phyloP scores from a whole-genome alignment of 2,329 filamentous ascomycete species.

The Penicillium carneum region DNA sequence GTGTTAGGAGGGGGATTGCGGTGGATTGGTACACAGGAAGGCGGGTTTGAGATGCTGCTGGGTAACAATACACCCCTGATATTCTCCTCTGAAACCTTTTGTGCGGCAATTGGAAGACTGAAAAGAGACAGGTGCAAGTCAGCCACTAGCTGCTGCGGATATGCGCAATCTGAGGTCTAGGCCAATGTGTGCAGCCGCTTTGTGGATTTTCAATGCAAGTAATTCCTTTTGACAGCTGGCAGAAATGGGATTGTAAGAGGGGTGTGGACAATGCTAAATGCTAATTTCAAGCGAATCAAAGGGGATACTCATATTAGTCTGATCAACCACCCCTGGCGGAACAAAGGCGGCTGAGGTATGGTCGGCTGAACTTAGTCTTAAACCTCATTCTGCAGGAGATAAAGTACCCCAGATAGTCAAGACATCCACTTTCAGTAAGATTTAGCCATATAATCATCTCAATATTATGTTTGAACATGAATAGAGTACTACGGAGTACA shows the following conservation, averaged over 20 bases:
- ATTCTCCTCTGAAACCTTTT: constrained; percentile 11
- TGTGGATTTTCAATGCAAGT: constrained; percentile 24
- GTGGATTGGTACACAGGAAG: constrained; percentile 2
- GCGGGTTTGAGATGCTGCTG: not conserved
- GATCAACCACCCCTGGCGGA: constrained; percentile 13
- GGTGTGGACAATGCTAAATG: not conserved
- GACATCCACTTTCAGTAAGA: not conserved
- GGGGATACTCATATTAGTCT: constrained; percentile 1
- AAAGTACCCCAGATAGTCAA: not conserved
- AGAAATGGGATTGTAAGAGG: constrained; percentile 1
- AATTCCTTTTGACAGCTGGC: constrained; percentile 14
- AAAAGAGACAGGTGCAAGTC: constrained; percentile 34
- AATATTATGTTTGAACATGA: not conserved
- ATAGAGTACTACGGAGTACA: too few species aligned
- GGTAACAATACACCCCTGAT: constrained; percentile 4
- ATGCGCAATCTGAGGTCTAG: constrained; percentile 31
- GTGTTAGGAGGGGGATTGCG: constrained; percentile 4
- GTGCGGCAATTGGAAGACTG: constrained; percentile 30
- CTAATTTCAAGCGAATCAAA: constrained; percentile 4
- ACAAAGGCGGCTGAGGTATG: constrained; percentile 36
- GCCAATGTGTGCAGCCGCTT: constrained; percentile 28
- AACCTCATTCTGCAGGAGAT: constrained; percentile 1
- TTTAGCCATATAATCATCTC: not conserved
- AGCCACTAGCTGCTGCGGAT: constrained; percentile 35
- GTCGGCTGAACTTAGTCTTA: constrained; percentile 7